A percentile compares a stretch with the other conserved stretches of the same genome.
Evolutionary conservation across 805 yeast genomes (phyloP).

Genomic region (Kodamaea neixiangensis): DNA sequence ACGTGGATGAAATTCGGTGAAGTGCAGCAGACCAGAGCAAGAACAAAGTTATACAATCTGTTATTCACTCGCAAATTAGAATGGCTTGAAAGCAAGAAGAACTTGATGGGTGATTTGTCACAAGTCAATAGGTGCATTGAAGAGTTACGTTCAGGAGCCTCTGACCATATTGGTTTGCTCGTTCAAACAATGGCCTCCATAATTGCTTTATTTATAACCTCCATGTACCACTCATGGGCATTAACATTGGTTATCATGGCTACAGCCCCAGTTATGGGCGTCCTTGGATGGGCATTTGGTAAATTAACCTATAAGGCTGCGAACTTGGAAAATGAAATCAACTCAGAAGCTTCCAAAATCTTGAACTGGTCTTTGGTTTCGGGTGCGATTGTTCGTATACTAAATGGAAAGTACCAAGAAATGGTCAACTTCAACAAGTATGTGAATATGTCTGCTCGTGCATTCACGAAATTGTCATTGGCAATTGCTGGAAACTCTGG

Average conservation of each 20-base stretch:
- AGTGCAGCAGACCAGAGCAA: constrained; percentile 58
- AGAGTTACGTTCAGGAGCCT: constrained; percentile 65
- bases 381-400: constrained; percentile 59
- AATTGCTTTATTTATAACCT: constrained; percentile 56
- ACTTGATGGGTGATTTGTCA: constrained; percentile 62
- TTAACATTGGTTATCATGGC: constrained; percentile 78
- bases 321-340: constrained; percentile 53
- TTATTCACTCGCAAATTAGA: constrained; percentile 48
- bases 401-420: constrained; percentile 60
- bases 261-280: constrained; percentile 65
- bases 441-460: constrained; percentile 35
- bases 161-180: constrained; percentile 64
- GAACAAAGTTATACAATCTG: constrained; percentile 46
- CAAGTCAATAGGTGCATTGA: constrained; percentile 74
- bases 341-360: constrained; percentile 58
- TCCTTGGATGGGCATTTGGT: constrained; percentile 52
- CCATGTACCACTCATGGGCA: constrained; percentile 82
- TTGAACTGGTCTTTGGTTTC: constrained; percentile 71
- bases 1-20: constrained; percentile 76
- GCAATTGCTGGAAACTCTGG: constrained; percentile 59
- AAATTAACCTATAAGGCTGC: constrained; percentile 51
- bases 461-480: constrained; percentile 46
- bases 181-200: constrained; percentile 56
- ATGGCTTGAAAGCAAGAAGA: constrained; percentile 65
- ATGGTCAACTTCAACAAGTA: constrained; percentile 39